A percentile compares a stretch with the other conserved stretches of the same genome.
These are phyloP conservation scores for Dipteronia sinensis DNA, from an alignment of 345 rosid species.

Conservation along the genomic window DNA sequence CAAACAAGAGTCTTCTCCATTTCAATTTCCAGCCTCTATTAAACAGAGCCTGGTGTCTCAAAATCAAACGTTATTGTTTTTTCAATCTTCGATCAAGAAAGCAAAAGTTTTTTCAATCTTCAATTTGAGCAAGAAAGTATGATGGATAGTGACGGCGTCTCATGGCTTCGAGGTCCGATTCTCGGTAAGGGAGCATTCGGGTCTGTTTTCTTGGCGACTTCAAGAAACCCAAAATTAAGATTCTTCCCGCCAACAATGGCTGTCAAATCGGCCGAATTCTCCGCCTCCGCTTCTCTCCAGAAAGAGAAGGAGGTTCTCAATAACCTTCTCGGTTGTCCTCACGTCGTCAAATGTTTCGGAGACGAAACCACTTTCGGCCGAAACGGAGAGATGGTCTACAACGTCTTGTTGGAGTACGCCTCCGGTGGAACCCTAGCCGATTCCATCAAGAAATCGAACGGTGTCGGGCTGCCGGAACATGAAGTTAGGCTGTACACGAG, in stretches of 20 bases:
- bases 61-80: no score
- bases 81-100: no score
- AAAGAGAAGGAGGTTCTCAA: conserved; percentile 41
- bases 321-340: conserved; percentile 26
- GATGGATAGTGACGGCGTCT: conserved; percentile 8
- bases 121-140: not conserved
- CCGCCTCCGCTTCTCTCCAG: conserved; percentile 30
- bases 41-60: no score
- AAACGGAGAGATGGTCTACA: conserved; percentile 32
- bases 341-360: conserved; percentile 39
- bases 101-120: not conserved
- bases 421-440: conserved; percentile 39
- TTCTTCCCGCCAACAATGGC: conserved; percentile 31
- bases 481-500: conserved; percentile 35
- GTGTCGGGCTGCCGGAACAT: conserved; percentile 31
- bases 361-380: conserved; percentile 20
- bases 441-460: conserved; percentile 20
- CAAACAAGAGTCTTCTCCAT: not conserved
- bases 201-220: conserved; percentile 27
- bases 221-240: conserved; percentile 12
- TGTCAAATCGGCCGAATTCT: conserved; percentile 29
- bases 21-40: no score
- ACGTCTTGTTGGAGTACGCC: conserved; percentile 44
- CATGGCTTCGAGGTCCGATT: conserved; percentile 30
- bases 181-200: conserved; percentile 35